phyloP scores from a whole-genome alignment of 2,329 filamentous ascomycete species.

The Alternaria dauci region DNA sequence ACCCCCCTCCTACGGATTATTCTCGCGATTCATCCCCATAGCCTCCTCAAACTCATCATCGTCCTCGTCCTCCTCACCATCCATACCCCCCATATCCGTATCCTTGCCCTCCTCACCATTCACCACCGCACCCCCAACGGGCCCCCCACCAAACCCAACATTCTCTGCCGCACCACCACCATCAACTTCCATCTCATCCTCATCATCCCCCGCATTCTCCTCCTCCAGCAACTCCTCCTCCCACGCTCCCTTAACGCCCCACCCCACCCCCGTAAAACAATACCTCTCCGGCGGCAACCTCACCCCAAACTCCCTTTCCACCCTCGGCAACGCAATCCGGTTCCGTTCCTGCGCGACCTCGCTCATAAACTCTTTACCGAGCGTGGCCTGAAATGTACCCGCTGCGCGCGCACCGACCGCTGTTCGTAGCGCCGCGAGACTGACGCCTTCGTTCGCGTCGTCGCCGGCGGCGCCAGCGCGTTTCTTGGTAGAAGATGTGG shows the following conservation, averaged over 20 bases:
- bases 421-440: conserved; percentile 73
- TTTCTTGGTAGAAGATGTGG: conserved; percentile 28
- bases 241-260: conserved; percentile 59
- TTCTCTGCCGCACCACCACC: conserved; percentile 31
- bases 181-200: conserved; percentile 38
- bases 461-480: conserved; percentile 16
- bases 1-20: background rate
- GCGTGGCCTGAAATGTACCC: conserved; percentile 70
- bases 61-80: conserved; percentile 49
- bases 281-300: conserved; percentile 70
- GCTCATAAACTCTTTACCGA: conserved; percentile 77
- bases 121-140: conserved; percentile 29
- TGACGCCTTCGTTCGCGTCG: conserved; percentile 62
- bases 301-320: conserved; percentile 66
- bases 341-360: conserved; percentile 68
- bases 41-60: conserved; percentile 57
- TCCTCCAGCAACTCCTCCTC: conserved; percentile 72
- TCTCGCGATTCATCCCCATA: conserved; percentile 36
- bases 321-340: conserved; percentile 50
- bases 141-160: conserved; percentile 44
- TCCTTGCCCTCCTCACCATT: conserved; percentile 37
- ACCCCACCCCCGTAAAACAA: conserved; percentile 49
- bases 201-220: conserved; percentile 82
- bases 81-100: conserved; percentile 44
- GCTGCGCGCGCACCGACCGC: conserved; percentile 74